Conservation (phyloP, 73 alveolate species). For the Uronychia setigera region DNA sequence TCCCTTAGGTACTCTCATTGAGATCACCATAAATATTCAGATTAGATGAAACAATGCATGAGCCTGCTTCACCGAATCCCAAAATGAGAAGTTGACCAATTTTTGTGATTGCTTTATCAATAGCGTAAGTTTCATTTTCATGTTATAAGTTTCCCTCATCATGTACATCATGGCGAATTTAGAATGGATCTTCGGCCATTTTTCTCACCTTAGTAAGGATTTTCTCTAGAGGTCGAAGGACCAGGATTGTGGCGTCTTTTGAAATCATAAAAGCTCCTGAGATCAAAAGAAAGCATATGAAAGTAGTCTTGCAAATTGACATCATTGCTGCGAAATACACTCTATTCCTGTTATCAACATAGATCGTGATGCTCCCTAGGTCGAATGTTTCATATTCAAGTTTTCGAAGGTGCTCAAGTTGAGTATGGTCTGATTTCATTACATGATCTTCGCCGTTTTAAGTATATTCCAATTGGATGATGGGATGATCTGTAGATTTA, state of each 20-base stretch:
- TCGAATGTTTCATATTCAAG: not conserved
- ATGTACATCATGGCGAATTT: conserved; percentile 14
- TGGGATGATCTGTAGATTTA: not conserved
- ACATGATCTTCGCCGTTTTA: not conserved
- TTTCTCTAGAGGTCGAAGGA: conserved; percentile 84
- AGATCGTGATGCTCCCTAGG: not conserved
- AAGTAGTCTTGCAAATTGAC: conserved; percentile 58
- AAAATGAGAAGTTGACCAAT: conserved; percentile 51
- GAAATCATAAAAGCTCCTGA: conserved; percentile 77
- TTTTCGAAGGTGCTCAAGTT: not conserved
- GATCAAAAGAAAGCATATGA: conserved; percentile 67
- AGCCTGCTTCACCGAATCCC: conserved; percentile 67
- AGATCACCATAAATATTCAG: conserved; percentile 8
- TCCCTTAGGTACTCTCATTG: conserved; percentile 40
- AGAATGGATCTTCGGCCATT: conserved; percentile 77
- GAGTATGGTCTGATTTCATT: not conserved
- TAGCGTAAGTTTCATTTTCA: conserved; percentile 4
- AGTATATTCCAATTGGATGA: not conserved
- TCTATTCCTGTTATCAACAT: conserved; percentile 6
- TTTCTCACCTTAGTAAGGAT: conserved; percentile 78
- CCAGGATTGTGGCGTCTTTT: conserved; percentile 82
- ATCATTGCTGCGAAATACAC: conserved; percentile 23
- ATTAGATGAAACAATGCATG: conserved; percentile 2
- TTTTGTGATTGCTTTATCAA: conserved; percentile 20
- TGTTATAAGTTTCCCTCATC: not conserved